Conservation (phyloP, 1,139 yeast species). For the Magnusiomyces sp. region DNA sequence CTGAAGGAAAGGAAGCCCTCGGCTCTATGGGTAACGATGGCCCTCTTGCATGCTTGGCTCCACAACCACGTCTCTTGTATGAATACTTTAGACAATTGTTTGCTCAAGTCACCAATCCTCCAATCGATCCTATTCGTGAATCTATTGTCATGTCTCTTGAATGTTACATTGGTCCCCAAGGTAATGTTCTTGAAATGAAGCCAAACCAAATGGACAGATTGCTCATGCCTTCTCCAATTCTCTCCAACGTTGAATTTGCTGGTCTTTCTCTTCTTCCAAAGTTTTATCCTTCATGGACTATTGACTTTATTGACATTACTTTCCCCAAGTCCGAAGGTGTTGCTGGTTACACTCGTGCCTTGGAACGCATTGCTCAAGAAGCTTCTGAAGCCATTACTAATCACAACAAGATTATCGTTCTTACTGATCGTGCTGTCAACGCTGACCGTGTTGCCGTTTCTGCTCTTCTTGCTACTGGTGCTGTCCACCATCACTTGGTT, state of each 20-base stretch:
- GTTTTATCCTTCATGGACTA: conserved; percentile 82
- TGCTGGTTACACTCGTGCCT: conserved; percentile 73
- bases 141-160: conserved; percentile 94
- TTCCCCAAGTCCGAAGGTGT: conserved; percentile 76
- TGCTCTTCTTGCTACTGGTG: conserved; percentile 91
- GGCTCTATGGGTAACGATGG: conserved; percentile 99
- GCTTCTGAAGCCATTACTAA: conserved; percentile 81
- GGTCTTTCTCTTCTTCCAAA: conserved; percentile 65
- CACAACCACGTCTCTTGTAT: conserved; percentile 81
- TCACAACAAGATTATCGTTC: conserved; percentile 61
- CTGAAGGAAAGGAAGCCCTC: conserved; percentile 83
- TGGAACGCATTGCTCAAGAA: conserved; percentile 80
- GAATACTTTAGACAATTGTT: conserved; percentile 94
- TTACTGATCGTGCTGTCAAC: conserved; percentile 61
- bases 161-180: conserved; percentile 96
- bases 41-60: conserved; percentile 92
- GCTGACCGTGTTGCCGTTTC: conserved; percentile 68
- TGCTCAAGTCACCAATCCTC: conserved; percentile 98
- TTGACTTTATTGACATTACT: conserved; percentile 79
- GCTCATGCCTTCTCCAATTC: conserved; percentile 71
- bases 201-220: conserved; percentile 87
- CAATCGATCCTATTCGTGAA: conserved; percentile 96
- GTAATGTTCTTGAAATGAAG: conserved; percentile 87
- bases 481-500: conserved; percentile 93
- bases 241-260: conserved; percentile 61